These are phyloP conservation scores for Neofusicoccum sp. DNA, from an alignment of 2,329 filamentous ascomycete genomes.

Conservation along the genomic window DNA sequence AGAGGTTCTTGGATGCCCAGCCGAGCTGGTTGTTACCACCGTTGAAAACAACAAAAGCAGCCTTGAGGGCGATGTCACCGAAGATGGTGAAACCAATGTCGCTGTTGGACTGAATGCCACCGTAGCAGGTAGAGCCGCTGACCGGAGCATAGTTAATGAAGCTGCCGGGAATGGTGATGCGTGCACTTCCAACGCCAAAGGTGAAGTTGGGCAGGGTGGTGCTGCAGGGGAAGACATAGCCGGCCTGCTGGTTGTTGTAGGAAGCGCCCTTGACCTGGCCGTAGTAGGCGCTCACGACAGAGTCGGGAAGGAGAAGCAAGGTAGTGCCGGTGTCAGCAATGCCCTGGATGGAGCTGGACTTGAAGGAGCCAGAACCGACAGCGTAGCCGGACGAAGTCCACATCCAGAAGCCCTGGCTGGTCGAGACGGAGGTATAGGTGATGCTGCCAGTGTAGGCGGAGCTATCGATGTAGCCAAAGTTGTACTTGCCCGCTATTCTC, in stretches of 20 bases:
- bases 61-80: constrained; percentile 78
- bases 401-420: constrained; percentile 61
- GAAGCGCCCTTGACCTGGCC: constrained; percentile 52
- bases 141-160: constrained; percentile 56
- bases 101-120: constrained; percentile 66
- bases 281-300: constrained; percentile 61
- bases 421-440: constrained; percentile 56
- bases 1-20: constrained; percentile 3
- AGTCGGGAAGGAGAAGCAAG: constrained; percentile 58
- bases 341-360: constrained; percentile 46
- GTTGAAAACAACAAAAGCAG: constrained; percentile 56
- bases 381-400: constrained; percentile 58
- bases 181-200: constrained; percentile 50
- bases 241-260: constrained; percentile 51
- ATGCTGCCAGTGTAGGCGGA: constrained; percentile 59
- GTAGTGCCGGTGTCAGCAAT: constrained; percentile 73
- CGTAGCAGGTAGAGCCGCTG: constrained; percentile 59
- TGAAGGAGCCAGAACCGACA: constrained; percentile 44
- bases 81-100: constrained; percentile 66
- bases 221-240: constrained; percentile 56
- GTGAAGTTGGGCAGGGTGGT: constrained; percentile 53
- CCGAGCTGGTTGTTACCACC: constrained; percentile 3
- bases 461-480: constrained; percentile 60
- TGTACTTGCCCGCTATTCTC: constrained; percentile 45
- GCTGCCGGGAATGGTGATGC: constrained; percentile 52